phyloP scores from a whole-genome alignment of 2,329 filamentous ascomycete species.

The Neonectria sp. region DNA sequence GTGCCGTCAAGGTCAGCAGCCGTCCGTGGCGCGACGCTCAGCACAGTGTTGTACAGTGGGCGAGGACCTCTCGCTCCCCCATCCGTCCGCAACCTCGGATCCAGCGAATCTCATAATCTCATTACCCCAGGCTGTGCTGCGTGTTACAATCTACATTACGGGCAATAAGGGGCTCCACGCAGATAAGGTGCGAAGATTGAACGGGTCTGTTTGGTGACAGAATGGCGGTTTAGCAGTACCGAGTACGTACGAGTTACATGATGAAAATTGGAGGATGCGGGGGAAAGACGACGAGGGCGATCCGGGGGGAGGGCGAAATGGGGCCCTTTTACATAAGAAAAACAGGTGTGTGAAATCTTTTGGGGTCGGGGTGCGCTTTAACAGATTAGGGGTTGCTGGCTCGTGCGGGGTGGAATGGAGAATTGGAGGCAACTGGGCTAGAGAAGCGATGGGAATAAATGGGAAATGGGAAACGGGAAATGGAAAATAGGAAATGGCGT shows the following conservation, averaged over 20 bases:
- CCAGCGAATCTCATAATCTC: conserved; percentile 4
- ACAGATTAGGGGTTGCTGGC: conserved; percentile 1
- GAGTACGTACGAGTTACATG: conserved; percentile 46
- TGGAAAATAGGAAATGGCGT: not conserved
- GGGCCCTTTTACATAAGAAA: conserved; percentile 25
- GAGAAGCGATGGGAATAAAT: not conserved
- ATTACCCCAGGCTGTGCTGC: conserved; percentile 9
- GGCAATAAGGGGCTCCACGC: conserved; percentile 5
- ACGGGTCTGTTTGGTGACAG: conserved; percentile 3
- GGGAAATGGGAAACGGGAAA: not conserved
- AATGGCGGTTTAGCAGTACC: conserved; percentile 27
- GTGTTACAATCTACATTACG: conserved; percentile 6
- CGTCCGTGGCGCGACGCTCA: not conserved
- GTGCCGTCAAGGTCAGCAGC: too few relatives aligned
- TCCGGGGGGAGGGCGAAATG: conserved; percentile 13
- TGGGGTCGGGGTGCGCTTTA: conserved; percentile 2
- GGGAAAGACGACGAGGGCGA: conserved; percentile 13
- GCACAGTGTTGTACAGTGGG: not conserved
- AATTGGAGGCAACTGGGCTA: not conserved
- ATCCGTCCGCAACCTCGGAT: conserved; percentile 8
- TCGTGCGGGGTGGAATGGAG: conserved; percentile 4
- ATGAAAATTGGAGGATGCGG: conserved; percentile 43
- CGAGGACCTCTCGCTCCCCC: not conserved
- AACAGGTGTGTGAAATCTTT: not conserved
- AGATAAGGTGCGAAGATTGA: conserved; percentile 26